Base-by-base conservation (phyloP, 306 rosid species). In the Lathyrus aphaca region DNA sequence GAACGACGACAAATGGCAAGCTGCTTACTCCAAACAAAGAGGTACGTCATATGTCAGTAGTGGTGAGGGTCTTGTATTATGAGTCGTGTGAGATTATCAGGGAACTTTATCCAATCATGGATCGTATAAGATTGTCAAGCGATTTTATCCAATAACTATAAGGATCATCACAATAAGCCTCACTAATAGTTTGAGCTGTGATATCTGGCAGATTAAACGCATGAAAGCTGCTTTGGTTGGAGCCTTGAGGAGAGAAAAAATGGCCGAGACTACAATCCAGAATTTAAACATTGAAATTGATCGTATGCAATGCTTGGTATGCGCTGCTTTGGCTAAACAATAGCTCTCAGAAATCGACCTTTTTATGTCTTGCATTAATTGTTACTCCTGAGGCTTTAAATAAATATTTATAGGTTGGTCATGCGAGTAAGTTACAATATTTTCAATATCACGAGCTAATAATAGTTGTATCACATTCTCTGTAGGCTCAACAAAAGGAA, bases 201-300 rank as follows among this genome's bases (percentile, higher is more conserved):
- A 62, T 69, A 38, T 68, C 73, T 84, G 71, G 79, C 96, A 92
- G 98, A 77, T 77, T 61, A 82, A 86, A 53, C 39, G 71, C 75
- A 68, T 81, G 90, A 85, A 89, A 69, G 82, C 85, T 71, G 71
- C 80, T 74, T 85, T 87, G 74, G 75, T 75, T 77, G 88, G 96
- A 72, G 88, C 93, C 62, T 27, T 86, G 78, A 89, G 88, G 84
- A 88, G 97, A 68, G 98, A 93, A 80, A 85, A 90, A 72, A 38
- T 71, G 81, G 84, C 94, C 46, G 89, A 93, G 76, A 64, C 77
- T 64, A 86, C 85, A 66, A 66, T 81, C 64, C 85, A 73, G 74
- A 80, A 83, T 78, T 77, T 88, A 69, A 85, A 75, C 78, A 86
- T 83, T 56, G 90, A 88, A 82, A 79, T 86, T 68, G 91, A 83